Evolutionary conservation across 306 rosid species (phyloP).

Genomic region (Phaseolus lunatus): DNA sequence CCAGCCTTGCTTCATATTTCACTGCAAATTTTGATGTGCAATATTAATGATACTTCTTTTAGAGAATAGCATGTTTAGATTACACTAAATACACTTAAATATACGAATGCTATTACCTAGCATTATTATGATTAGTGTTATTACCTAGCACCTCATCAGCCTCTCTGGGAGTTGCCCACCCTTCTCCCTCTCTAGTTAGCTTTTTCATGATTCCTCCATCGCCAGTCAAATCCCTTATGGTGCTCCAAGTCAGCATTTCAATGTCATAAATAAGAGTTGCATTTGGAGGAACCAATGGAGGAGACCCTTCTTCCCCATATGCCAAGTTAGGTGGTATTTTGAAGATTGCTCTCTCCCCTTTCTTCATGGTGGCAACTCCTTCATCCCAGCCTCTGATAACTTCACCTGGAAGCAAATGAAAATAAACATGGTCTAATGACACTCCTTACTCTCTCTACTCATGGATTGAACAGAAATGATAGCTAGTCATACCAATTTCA

Average conservation of each 20-base stretch:
- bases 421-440: background rate
- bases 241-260: slow-evolving; percentile 66
- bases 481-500: background rate
- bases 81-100: slow-evolving; percentile 10
- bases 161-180: slow-evolving; percentile 71
- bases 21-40: slow-evolving; percentile 45
- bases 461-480: slow-evolving; percentile 10
- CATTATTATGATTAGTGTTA: no score
- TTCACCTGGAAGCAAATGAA: slow-evolving; percentile 54
- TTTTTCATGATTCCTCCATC: slow-evolving; percentile 74
- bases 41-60: background rate
- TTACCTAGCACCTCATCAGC: slow-evolving; percentile 69
- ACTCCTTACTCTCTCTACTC: background rate
- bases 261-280: slow-evolving; percentile 66
- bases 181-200: slow-evolving; percentile 58
- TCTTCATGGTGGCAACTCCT: slow-evolving; percentile 70
- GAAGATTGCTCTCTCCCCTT: slow-evolving; percentile 75
- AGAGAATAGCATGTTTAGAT: background rate
- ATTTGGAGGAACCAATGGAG: slow-evolving; percentile 63
- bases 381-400: slow-evolving; percentile 79
- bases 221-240: slow-evolving; percentile 59
- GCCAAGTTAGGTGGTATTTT: slow-evolving; percentile 68
- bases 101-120: no score
- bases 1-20: slow-evolving; percentile 62
- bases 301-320: slow-evolving; percentile 66